These are phyloP conservation scores for Colletotrichum eleusines DNA, from an alignment of 2,329 filamentous ascomycete genomes.

Conservation along the genomic window DNA sequence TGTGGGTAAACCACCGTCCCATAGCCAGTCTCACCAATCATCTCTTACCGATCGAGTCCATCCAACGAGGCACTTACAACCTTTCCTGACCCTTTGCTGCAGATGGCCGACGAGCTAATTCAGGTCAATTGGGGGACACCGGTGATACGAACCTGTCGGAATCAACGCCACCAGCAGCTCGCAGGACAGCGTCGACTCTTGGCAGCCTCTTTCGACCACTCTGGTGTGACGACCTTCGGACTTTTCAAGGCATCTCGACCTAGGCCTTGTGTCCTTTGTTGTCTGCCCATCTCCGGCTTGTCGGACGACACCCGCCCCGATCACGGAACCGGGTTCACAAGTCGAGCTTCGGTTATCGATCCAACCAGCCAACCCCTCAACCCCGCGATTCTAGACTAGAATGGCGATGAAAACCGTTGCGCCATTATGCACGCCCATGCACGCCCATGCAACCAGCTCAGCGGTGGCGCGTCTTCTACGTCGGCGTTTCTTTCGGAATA, in stretches of 20 bases:
- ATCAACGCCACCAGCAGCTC: slow-evolving; percentile 2
- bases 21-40: slow-evolving; percentile 21
- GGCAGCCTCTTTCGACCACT: background rate
- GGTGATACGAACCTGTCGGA: slow-evolving; percentile 27
- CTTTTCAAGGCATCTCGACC: background rate
- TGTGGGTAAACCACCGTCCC: background rate
- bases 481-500: background rate
- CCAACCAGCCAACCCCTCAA: background rate
- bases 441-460: background rate
- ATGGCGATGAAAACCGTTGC: slow-evolving; percentile 11
- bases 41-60: slow-evolving; percentile 19
- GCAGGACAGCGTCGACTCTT: slow-evolving; percentile 13
- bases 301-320: slow-evolving; percentile 11
- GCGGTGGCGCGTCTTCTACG: background rate
- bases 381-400: slow-evolving; percentile 8
- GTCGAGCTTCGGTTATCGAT: background rate
- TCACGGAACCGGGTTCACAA: background rate
- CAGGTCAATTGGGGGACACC: background rate
- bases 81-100: background rate
- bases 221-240: slow-evolving; percentile 5
- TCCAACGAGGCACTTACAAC: slow-evolving; percentile 4
- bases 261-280: slow-evolving; percentile 5
- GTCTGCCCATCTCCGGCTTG: slow-evolving; percentile 18
- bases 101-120: slow-evolving; percentile 29
- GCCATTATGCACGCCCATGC: slow-evolving; percentile 4